These are phyloP conservation scores for Cardamine chenopodiifolia DNA, from an alignment of 345 rosid species.

Conservation along the genomic window DNA sequence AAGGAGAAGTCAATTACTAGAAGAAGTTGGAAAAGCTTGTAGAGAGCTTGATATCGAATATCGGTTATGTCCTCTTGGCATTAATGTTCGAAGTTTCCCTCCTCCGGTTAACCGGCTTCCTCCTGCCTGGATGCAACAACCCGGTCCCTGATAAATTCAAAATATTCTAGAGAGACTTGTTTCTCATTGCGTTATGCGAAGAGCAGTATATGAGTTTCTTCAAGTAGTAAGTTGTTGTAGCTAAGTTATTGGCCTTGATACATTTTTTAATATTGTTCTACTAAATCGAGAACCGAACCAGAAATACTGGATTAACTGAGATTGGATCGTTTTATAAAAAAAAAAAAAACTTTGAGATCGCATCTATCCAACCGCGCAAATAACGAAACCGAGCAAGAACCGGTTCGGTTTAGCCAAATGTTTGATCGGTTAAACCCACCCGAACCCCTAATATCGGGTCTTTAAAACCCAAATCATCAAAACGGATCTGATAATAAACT, in stretches of 20 bases:
- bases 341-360: neutral
- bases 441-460: slow-evolving; percentile 29
- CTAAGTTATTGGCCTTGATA: slow-evolving; percentile 4
- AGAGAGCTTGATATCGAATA: slow-evolving; percentile 79
- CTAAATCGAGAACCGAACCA: neutral
- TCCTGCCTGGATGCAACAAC: slow-evolving; percentile 47
- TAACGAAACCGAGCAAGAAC: slow-evolving; percentile 19
- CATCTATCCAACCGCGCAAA: slow-evolving; percentile 1
- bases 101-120: slow-evolving; percentile 45
- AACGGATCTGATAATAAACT: slow-evolving; percentile 33
- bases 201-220: neutral
- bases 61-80: slow-evolving; percentile 63
- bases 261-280: neutral
- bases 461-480: slow-evolving; percentile 22
- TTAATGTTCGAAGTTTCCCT: slow-evolving; percentile 62
- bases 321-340: neutral
- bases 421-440: slow-evolving; percentile 34
- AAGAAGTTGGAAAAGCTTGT: slow-evolving; percentile 71
- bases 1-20: slow-evolving; percentile 63
- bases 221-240: slow-evolving; percentile 9
- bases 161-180: neutral
- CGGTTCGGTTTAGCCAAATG: neutral
- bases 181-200: slow-evolving; percentile 1
- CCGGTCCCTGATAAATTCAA: slow-evolving; percentile 18
- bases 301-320: neutral